Conservation (phyloP, 306 rosid genomes). For the Lathyrus aphaca region DNA sequence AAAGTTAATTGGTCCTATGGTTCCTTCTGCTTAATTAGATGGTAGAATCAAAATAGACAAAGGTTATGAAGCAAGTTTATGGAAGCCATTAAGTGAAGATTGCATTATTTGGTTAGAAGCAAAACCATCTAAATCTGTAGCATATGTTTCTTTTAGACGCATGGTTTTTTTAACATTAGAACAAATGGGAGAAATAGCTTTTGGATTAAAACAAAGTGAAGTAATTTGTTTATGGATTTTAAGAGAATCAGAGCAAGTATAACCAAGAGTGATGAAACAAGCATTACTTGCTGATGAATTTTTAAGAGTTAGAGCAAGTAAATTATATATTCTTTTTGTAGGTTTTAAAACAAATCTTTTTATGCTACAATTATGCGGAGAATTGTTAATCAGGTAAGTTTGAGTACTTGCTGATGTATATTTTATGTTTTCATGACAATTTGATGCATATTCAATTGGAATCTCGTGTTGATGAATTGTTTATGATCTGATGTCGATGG, state of each 20-base stretch:
- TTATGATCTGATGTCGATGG: too few relatives aligned
- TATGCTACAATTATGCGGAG: too few relatives aligned
- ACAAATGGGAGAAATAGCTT: slow-evolving; percentile 47
- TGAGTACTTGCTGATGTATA: too few relatives aligned
- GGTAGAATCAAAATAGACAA: slow-evolving; percentile 52
- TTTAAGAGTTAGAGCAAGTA: too few relatives aligned
- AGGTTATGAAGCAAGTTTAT: slow-evolving; percentile 56
- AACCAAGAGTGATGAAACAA: too few relatives aligned
- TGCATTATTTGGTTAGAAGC: slow-evolving; percentile 50
- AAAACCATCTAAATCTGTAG: slow-evolving; percentile 47
- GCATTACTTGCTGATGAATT: too few relatives aligned
- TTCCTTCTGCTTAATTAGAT: slow-evolving; percentile 54
- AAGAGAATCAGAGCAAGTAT: slow-evolving; percentile 49
- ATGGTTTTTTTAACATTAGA: slow-evolving; percentile 53
- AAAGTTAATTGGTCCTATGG: slow-evolving; percentile 60
- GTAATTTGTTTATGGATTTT: slow-evolving; percentile 51
- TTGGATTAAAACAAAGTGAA: slow-evolving; percentile 49
- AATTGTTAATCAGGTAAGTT: too few relatives aligned
- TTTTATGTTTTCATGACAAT: too few relatives aligned
- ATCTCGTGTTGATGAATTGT: too few relatives aligned
- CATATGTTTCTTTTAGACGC: slow-evolving; percentile 56
- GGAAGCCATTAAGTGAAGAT: slow-evolving; percentile 52
- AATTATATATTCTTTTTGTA: too few relatives aligned
- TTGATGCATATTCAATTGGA: too few relatives aligned
- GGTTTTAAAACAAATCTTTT: too few relatives aligned